A percentile compares a stretch with the other conserved stretches of the same genome.
Conservation (phyloP, 202 grass and related monocot species). For the Saccharum hybrid region DNA sequence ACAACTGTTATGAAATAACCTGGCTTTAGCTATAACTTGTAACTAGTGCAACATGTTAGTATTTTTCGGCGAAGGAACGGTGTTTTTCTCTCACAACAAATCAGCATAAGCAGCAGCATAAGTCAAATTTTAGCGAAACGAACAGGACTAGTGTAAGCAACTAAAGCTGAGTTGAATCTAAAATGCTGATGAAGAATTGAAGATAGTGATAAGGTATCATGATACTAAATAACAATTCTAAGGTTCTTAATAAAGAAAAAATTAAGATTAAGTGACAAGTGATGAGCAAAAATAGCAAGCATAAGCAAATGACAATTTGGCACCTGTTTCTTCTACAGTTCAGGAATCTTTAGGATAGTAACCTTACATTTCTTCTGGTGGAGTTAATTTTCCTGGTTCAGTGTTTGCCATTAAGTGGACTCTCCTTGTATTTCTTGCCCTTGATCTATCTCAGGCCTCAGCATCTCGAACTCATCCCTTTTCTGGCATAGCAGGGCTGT, state of each 20-base stretch:
- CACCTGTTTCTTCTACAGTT: neutral
- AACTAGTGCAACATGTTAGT: neutral
- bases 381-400: constrained; percentile 22
- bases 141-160: neutral
- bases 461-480: neutral
- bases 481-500: neutral
- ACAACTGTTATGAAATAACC: neutral
- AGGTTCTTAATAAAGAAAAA: neutral
- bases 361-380: neutral
- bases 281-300: neutral
- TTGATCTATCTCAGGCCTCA: neutral
- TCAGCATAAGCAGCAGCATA: no score
- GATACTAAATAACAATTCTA: constrained; percentile 3
- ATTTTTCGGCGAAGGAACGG: neutral
- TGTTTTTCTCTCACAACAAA: no score
- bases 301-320: neutral
- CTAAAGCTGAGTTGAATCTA: neutral
- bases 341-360: neutral
- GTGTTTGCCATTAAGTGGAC: no score
- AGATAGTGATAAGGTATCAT: neutral
- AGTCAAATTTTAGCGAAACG: no score
- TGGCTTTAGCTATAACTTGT: constrained; percentile 4
- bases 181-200: neutral
- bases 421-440: neutral
- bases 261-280: neutral